Conservation (phyloP, 257 asterid species). For the Rehmannia glutinosa region DNA sequence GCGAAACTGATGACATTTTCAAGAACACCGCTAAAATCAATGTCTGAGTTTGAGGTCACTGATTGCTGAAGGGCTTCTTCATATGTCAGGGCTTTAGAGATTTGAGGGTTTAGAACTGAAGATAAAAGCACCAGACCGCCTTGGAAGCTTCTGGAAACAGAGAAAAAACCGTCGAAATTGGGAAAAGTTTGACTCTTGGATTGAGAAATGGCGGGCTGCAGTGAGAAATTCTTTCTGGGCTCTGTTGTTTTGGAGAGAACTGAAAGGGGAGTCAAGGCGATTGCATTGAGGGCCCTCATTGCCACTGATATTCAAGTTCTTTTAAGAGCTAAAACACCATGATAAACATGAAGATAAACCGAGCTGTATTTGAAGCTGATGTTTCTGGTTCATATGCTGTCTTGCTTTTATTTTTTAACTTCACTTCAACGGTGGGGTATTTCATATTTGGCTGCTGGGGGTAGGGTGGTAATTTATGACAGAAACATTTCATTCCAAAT, state of each 20-base stretch:
- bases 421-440: no score
- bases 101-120: constrained; percentile 41
- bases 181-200: constrained; percentile 35
- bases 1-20: constrained; percentile 52
- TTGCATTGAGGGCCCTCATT: constrained; percentile 89
- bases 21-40: constrained; percentile 46
- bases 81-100: constrained; percentile 71
- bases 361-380: constrained; percentile 14
- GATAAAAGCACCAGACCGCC: constrained; percentile 58
- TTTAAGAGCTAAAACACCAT: constrained; percentile 17
- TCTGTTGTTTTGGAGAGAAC: constrained; percentile 64
- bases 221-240: constrained; percentile 40
- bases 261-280: constrained; percentile 61
- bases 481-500: no score
- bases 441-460: no score
- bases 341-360: constrained; percentile 11
- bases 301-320: constrained; percentile 16
- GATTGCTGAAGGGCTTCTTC: constrained; percentile 83
- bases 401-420: not conserved
- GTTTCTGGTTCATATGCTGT: not conserved
- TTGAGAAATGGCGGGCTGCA: constrained; percentile 28
- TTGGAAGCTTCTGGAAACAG: constrained; percentile 37
- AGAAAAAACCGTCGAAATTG: not conserved
- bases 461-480: no score
- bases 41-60: constrained; percentile 32